phyloP scores from a whole-genome alignment of 192 early-diverging fungal species.

The Fimicolochytrium jonesii region DNA sequence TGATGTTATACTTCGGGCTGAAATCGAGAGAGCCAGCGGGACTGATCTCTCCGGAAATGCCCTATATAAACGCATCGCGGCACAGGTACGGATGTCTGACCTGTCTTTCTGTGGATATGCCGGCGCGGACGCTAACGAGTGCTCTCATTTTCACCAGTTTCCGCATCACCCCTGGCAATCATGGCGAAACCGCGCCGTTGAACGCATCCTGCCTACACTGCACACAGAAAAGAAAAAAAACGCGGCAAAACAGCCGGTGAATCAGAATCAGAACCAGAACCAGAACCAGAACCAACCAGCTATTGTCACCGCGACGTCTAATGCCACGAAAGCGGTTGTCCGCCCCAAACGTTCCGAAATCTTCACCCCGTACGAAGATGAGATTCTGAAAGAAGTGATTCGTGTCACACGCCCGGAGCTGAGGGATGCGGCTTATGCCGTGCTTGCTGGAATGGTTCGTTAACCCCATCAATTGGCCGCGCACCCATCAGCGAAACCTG shows the following conservation, averaged over 20 bases:
- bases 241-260: background rate
- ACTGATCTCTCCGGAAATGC: background rate
- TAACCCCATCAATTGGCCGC: too few relatives aligned
- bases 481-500: too few relatives aligned
- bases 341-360: background rate
- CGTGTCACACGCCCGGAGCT: background rate
- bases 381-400: background rate
- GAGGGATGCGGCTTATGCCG: background rate
- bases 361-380: background rate
- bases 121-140: too few relatives aligned
- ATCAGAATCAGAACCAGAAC: background rate
- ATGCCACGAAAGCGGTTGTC: background rate
- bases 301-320: background rate
- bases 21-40: background rate
- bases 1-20: background rate
- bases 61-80: background rate
- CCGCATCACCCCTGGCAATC: conserved; percentile 17
- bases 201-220: conserved; percentile 9
- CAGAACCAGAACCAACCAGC: background rate
- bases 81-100: background rate
- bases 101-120: background rate
- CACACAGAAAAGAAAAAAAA: background rate
- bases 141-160: background rate
- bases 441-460: background rate
- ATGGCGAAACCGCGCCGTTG: conserved; percentile 8